Conservation (phyloP, 352 stramenopile species). For the Thalassiosira exigua region DNA sequence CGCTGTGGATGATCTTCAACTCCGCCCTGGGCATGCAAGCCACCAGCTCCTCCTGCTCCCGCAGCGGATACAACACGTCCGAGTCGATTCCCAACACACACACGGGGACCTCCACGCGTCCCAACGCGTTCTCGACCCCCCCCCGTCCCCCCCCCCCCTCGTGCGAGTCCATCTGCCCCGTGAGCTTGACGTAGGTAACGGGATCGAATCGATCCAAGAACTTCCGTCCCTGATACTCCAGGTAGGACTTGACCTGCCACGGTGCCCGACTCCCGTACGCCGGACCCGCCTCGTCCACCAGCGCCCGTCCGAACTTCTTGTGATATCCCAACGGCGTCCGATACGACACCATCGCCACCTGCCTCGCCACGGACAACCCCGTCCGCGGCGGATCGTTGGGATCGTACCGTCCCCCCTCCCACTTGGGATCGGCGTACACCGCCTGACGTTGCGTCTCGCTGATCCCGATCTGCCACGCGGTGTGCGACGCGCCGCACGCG, state of each 20-base stretch:
- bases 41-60: conserved; percentile 91
- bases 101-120: conserved; percentile 85
- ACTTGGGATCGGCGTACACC: conserved; percentile 95
- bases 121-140: conserved; percentile 62
- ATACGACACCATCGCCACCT: conserved; percentile 98
- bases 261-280: conserved; percentile 71
- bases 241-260: conserved; percentile 84
- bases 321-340: conserved; percentile 91
- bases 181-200: conserved; percentile 94
- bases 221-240: conserved; percentile 91
- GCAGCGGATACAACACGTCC: conserved; percentile 94
- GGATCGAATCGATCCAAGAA: conserved; percentile 95
- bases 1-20: conserved; percentile 90
- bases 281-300: conserved; percentile 46
- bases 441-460: conserved; percentile 94
- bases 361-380: conserved; percentile 91
- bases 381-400: conserved; percentile 78
- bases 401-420: conserved; percentile 87
- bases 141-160: conserved; percentile 89
- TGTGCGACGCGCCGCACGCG: conserved; percentile 92
- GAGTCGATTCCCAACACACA: conserved; percentile 94
- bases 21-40: conserved; percentile 86
- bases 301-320: conserved; percentile 90
- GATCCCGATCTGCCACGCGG: conserved; percentile 96
- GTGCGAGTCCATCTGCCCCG: conserved; percentile 96